Evolutionary conservation across 1,284 basidiomycete species (phyloP).

Genomic region (Ceratobasidium sp.): DNA sequence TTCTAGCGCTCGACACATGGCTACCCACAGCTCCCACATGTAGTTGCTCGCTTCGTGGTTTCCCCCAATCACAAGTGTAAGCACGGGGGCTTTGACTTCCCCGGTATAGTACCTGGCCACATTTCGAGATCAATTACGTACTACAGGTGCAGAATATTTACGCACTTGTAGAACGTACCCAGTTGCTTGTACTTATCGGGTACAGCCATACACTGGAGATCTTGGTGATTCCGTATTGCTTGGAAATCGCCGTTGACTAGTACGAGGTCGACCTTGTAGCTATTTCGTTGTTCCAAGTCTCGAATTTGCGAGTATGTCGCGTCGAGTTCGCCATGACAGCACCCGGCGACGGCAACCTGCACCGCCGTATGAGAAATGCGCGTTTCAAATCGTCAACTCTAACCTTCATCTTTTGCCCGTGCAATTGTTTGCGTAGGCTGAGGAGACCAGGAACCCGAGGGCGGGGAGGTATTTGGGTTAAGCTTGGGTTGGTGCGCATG

Average conservation of each 20-base stretch:
- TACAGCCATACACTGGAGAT: constrained; percentile 91
- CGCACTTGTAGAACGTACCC: constrained; percentile 86
- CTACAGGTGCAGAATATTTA: background rate
- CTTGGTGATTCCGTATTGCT: constrained; percentile 86
- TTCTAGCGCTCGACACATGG: constrained; percentile 26
- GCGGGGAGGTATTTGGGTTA: background rate
- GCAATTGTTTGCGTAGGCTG: background rate
- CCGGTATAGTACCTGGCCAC: constrained; percentile 85
- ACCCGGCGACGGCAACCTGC: constrained; percentile 92
- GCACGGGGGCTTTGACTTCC: constrained; percentile 79
- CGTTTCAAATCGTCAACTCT: background rate
- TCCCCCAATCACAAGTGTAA: constrained; percentile 96
- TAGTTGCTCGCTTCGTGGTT: constrained; percentile 99
- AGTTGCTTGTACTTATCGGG: constrained; percentile 89
- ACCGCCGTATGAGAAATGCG: background rate
- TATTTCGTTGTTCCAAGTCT: constrained; percentile 68
- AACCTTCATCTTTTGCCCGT: constrained; percentile 22
- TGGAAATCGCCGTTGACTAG: constrained; percentile 97
- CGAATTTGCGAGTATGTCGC: constrained; percentile 85
- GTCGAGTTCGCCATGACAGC: constrained; percentile 91
- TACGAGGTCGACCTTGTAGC: constrained; percentile 81
- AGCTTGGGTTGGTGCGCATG: background rate
- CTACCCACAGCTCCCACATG: constrained; percentile 90
- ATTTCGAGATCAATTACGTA: constrained; percentile 8
- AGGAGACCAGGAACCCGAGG: background rate